Evolutionary conservation across 495 filamentous ascomycete species (phyloP).

Genomic region (Trichoderma erinaceum): DNA sequence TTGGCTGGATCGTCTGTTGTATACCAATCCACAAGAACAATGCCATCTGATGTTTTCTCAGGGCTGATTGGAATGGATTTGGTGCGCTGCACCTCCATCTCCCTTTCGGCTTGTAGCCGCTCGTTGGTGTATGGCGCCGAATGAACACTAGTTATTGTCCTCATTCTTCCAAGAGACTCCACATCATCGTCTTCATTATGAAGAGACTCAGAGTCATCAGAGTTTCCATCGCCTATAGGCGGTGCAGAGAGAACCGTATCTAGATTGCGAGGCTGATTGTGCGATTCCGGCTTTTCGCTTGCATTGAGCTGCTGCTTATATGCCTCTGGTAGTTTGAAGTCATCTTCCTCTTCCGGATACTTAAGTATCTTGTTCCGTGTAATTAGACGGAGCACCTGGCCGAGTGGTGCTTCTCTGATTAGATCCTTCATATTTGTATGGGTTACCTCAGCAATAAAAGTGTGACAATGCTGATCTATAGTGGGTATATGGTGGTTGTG

Average conservation of each 20-base stretch:
- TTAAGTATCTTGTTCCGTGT: neutral
- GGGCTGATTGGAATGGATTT: neutral
- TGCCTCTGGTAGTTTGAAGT: neutral
- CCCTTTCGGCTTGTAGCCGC: neutral
- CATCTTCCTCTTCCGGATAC: neutral
- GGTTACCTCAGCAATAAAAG: neutral
- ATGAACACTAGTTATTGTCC: neutral
- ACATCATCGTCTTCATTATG: neutral
- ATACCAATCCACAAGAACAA: conserved; percentile 1
- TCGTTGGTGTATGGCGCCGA: neutral
- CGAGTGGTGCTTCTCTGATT: neutral
- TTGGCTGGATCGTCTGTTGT: conserved; percentile 1
- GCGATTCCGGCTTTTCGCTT: neutral
- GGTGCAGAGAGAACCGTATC: neutral
- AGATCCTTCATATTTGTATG: neutral
- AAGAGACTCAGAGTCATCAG: neutral
- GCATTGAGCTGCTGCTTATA: neutral
- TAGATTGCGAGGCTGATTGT: neutral
- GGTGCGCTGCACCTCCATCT: neutral
- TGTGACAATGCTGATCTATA: neutral
- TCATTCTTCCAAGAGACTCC: neutral
- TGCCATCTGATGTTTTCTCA: neutral
- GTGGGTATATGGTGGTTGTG: neutral
- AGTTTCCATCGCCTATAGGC: neutral
- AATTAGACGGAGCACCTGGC: neutral